phyloP scores from a whole-genome alignment of 495 filamentous ascomycete genomes.

The Lasiosphaeria ovina region DNA sequence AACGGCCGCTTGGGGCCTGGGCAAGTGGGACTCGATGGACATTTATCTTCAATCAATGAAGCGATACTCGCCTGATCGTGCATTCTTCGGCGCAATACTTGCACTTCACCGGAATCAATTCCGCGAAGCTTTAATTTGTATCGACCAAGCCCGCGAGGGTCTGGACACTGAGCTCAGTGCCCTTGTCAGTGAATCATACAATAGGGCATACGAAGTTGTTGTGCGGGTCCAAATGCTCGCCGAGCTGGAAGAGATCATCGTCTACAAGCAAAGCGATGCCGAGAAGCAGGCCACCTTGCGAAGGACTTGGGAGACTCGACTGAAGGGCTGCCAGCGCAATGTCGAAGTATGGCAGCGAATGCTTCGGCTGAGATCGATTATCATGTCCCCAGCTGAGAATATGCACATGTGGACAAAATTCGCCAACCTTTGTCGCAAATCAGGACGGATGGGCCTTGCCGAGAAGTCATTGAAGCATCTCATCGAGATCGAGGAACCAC shows the following conservation, averaged over 20 bases:
- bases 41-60: slow-evolving; percentile 95
- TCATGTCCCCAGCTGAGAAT: slow-evolving; percentile 86
- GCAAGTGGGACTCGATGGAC: slow-evolving; percentile 97
- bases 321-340: slow-evolving; percentile 94
- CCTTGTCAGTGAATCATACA: slow-evolving; percentile 93
- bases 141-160: slow-evolving; percentile 87
- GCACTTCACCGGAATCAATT: slow-evolving; percentile 93
- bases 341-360: slow-evolving; percentile 98
- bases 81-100: slow-evolving; percentile 95
- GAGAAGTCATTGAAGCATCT: slow-evolving; percentile 87
- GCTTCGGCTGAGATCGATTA: slow-evolving; percentile 90
- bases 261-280: slow-evolving; percentile 88
- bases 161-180: slow-evolving; percentile 94
- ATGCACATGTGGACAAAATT: slow-evolving; percentile 99
- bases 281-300: slow-evolving; percentile 90
- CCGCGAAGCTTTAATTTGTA: slow-evolving; percentile 76
- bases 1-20: slow-evolving; percentile 94
- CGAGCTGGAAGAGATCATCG: slow-evolving; percentile 95
- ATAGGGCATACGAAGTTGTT: slow-evolving; percentile 90
- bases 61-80: slow-evolving; percentile 82
- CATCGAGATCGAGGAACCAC: slow-evolving; percentile 58
- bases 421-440: slow-evolving; percentile 94
- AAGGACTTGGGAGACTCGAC: slow-evolving; percentile 87
- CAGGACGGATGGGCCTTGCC: slow-evolving; percentile 88
- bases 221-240: slow-evolving; percentile 98